A percentile compares a stretch with the other conserved stretches of the same genome.
Evolutionary conservation across 345 rosid genomes (phyloP).

Genomic region (Carallia pectinifolia): DNA sequence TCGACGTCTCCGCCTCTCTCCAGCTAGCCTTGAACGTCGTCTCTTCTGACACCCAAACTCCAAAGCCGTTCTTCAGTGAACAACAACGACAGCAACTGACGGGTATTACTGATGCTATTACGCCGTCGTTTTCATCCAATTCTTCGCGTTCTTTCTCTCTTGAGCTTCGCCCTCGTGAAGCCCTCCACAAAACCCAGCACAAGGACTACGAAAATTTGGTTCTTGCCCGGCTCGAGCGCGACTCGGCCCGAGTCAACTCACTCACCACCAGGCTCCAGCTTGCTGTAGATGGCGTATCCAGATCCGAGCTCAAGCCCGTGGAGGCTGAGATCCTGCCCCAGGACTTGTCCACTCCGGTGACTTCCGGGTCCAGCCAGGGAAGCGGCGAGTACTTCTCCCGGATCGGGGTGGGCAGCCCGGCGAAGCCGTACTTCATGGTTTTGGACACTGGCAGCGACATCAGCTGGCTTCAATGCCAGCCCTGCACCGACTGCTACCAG

Average conservation of each 20-base stretch:
- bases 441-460: conserved; percentile 86
- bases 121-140: conserved; percentile 5
- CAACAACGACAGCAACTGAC: neutral
- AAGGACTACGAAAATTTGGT: conserved; percentile 53
- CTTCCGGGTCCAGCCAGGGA: conserved; percentile 74
- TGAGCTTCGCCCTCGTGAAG: conserved; percentile 58
- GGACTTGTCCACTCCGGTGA: conserved; percentile 60
- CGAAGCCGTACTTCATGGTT: conserved; percentile 58
- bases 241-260: conserved; percentile 59
- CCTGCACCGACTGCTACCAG: conserved; percentile 75
- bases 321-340: conserved; percentile 40
- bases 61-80: neutral
- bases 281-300: conserved; percentile 44
- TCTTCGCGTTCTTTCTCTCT: conserved; percentile 42
- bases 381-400: conserved; percentile 94
- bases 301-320: conserved; percentile 54
- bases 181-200: conserved; percentile 46
- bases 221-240: conserved; percentile 67
- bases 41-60: conserved; percentile 37
- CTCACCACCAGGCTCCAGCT: conserved; percentile 43
- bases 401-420: conserved; percentile 77
- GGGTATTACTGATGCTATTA: neutral
- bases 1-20: conserved; percentile 56
- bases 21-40: conserved; percentile 44
- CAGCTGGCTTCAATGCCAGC: conserved; percentile 83